Base-by-base conservation (phyloP, 2,329 filamentous ascomycete genomes). In the Alternaria viburni region DNA sequence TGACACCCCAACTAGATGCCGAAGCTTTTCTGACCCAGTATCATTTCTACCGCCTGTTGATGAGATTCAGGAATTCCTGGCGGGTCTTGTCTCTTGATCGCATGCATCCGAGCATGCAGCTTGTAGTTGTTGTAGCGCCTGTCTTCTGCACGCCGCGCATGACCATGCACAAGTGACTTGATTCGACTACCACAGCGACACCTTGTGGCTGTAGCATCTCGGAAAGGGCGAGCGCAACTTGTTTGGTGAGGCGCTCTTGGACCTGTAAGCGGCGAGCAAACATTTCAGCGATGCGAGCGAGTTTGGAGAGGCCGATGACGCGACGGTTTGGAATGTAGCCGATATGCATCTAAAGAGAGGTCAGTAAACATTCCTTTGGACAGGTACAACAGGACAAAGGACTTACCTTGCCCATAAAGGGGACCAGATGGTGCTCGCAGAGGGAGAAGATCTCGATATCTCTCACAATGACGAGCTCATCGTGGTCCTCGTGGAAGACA, bases 61-160 rank as follows among this genome's bases (percentile, higher is more conserved):
- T 79, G 21, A 99, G 86, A 73, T 90, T 97, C 77, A 99, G 83
- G 76, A 99, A 99, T 81, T 99, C 96, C 78, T 97, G 96, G 73
- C 96, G 86, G 11, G 95, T 97, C 86, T 97, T 97, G 65, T 93
- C 93, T 73, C 92, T 93, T 64, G 90, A 90, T 77, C 97, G 90
- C 86, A 99, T 97, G 74, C 93, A 94, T 43, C 96, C 96, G n/a
- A 98, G 87, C 82, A 99, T 96, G 79, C 95, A 98, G 83, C 93
- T 97, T 17, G 96, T 99, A 41, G 96, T 96, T 7, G 96, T 98
- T 17, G 88, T 91, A 54, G 92, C 90, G 44, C 86, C 88, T 0
- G 93, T 93, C 85, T 99, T 97, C 79, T 97, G 89, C 10, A 99
- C 95, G n/a, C 96, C 96, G 50, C 96, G 89, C 94, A 97, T 98